Evolutionary conservation across 1,284 basidiomycete genomes (phyloP), one percentile per base, ranked within the genome.

Genomic region (Wolfiporia cocos): DNA sequence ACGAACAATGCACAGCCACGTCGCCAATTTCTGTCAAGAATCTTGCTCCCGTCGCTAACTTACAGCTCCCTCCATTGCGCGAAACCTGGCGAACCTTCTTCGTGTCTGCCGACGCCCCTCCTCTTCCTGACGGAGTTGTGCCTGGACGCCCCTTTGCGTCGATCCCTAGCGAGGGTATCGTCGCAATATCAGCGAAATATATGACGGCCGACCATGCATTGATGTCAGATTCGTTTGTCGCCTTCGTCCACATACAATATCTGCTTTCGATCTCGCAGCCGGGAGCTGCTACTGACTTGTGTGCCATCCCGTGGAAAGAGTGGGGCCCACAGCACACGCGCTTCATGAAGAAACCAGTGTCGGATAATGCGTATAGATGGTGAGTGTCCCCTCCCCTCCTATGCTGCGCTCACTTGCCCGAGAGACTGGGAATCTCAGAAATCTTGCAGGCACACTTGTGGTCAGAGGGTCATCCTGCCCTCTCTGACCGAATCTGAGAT

Each of bases 291-390:
- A 9, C 21, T 10, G 28, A 31, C 17, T 20, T 12, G 9, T 5
- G 5, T 7, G 7, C 19, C 26, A 17, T 31, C 6, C 38, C 53
- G 0, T 78, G 76, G 75, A 42, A 57, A 0, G 54, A 58, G 9
- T 77, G 76, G 74, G 75, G 72, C 4, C 64, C 55, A 1, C 31
- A 35, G 2, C 50, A 64, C 12, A 64, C 69, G 14, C 61, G 71
- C 1, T 61, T 72, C 42, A 37, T 73, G 10, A 47, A 52, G 3
- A 12, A 10, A 7, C 32, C 32, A 7, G 32, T 33, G 32, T 56
- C 48, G 22, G 32, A 39, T 19, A 34, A 6, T 31, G 6, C 26
- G 11, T 18, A 12, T 22, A 17, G 9, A 7, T 26, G 29, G 14
- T 15, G 18, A 10, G 10, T 21, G 11, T 36, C 9, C 9, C 6